phyloP scores from a whole-genome alignment of 75 land plant genomes.

The Picea glauca region DNA sequence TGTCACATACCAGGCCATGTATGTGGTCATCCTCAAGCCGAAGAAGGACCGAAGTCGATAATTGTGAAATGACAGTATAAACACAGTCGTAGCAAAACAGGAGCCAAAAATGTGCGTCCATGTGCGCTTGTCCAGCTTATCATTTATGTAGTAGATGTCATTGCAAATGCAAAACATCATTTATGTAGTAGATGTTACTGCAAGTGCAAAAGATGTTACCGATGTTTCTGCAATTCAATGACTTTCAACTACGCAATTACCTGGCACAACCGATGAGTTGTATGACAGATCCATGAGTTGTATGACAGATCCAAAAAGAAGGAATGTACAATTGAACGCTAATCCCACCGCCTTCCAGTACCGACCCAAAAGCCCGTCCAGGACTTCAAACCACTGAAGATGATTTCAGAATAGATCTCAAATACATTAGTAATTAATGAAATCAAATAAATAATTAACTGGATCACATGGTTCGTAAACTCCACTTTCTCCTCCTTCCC shows the following conservation, averaged over 20 bases:
- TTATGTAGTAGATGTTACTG: constrained; percentile 48
- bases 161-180: neutral
- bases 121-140: constrained; percentile 39
- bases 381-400: constrained; percentile 65
- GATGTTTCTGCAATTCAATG: no score
- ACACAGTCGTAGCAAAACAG: constrained; percentile 15
- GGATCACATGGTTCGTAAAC: constrained; percentile 84
- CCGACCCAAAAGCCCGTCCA: constrained; percentile 88
- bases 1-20: no score
- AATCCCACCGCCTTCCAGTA: constrained; percentile 86
- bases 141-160: neutral
- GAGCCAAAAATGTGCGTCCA: constrained; percentile 58
- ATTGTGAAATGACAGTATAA: no score
- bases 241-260: constrained; percentile 17
- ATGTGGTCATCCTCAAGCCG: constrained; percentile 47
- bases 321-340: constrained; percentile 20
- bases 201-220: neutral
- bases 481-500: constrained; percentile 70
- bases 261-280: constrained; percentile 98
- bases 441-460: constrained; percentile 32
- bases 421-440: constrained; percentile 21
- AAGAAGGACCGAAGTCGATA: constrained; percentile 49
- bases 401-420: no score
- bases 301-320: constrained; percentile 93
- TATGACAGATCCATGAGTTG: constrained; percentile 95